phyloP scores from a whole-genome alignment of 1,139 yeast species.

The Kodamaea arcana region DNA sequence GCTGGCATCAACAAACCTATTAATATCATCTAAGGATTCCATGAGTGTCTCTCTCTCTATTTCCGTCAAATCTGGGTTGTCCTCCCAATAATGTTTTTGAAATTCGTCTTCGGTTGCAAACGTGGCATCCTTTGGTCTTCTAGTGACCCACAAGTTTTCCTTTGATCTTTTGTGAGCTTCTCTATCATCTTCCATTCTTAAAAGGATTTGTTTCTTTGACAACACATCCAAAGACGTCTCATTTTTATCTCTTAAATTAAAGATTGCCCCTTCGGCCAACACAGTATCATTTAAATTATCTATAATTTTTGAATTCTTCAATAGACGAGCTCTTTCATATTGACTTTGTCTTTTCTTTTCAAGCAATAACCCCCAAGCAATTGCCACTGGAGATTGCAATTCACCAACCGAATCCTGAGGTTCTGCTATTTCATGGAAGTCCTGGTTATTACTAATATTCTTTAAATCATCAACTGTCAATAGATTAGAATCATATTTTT shows the following conservation, averaged over 20 bases:
- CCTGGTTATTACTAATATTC: constrained; percentile 21
- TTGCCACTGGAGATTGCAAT: constrained; percentile 13
- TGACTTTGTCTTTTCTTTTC: constrained; percentile 48
- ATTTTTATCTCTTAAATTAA: constrained; percentile 25
- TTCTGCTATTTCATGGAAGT: constrained; percentile 25
- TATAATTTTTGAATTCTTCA: constrained; percentile 24
- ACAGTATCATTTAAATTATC: constrained; percentile 18
- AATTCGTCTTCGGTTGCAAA: constrained; percentile 55
- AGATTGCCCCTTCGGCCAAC: constrained; percentile 23
- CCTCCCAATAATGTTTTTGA: constrained; percentile 52
- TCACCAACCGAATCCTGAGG: constrained; percentile 23
- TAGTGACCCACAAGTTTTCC: constrained; percentile 70
- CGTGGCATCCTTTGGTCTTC: constrained; percentile 38
- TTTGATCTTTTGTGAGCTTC: constrained; percentile 78
- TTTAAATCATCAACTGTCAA: constrained; percentile 34
- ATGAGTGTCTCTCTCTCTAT: constrained; percentile 41
- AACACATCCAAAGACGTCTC: constrained; percentile 23
- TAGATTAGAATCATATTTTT: constrained; percentile 25
- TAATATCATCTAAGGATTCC: constrained; percentile 52
- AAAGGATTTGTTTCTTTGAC: constrained; percentile 54
- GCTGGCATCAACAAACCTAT: constrained; percentile 44
- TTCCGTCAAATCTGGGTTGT: constrained; percentile 39
- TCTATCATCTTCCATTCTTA: constrained; percentile 82
- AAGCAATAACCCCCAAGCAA: constrained; percentile 49
- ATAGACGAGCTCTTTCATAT: constrained; percentile 39